Base-by-base conservation (phyloP, 768 basidiomycete genomes). In the Grammothele lineata region DNA sequence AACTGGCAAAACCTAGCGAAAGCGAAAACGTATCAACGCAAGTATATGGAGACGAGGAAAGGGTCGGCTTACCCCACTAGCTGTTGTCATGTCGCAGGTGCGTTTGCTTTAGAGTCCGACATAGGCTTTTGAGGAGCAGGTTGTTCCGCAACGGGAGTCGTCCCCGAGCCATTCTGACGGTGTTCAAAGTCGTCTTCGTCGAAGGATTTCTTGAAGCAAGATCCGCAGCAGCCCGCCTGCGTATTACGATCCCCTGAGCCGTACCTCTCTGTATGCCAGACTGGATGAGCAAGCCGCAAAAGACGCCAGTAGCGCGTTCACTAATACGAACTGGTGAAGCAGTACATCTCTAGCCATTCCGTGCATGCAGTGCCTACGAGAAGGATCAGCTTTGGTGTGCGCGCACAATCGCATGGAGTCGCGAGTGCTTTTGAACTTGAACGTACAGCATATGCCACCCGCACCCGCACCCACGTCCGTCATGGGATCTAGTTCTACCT, bases 111-210 rank as follows among this genome's bases (percentile, higher is more conserved):
- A n/a, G n/a, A n/a, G n/a, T 51, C 36, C 18, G 37, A 25, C 50
- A 51, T 51, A 3, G 40, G 22, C 3, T 30, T 27, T 25, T 38
- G 44, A 14, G 44, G 44, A 5, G 44, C 22, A 19, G 50, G 50
- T 37, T 51, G 50, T 19, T 27, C 11, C 14, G n/a, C 22, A 6
- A 40, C 40, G 17, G 37, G 34, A 14, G 18, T n/a, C 25, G 19
- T 18, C 36, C 21, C 17, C 49, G 22, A 15, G 23, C 37, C 49
- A 23, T 40, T 45, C 18, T 18, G 49, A 8, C 24, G 21, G 9
- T 21, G 35, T 19, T 36, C 24, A 10, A 51, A 51, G 7, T 46
- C 44, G 35, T 51, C 50, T 35, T 51, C 44, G 40, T 51, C 50
- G 40, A 51, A 51, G 18, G 50, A 51, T 17, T 42, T 25, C 2